phyloP scores from a whole-genome alignment of 257 asterid genomes.

The Asclepias syriaca region DNA sequence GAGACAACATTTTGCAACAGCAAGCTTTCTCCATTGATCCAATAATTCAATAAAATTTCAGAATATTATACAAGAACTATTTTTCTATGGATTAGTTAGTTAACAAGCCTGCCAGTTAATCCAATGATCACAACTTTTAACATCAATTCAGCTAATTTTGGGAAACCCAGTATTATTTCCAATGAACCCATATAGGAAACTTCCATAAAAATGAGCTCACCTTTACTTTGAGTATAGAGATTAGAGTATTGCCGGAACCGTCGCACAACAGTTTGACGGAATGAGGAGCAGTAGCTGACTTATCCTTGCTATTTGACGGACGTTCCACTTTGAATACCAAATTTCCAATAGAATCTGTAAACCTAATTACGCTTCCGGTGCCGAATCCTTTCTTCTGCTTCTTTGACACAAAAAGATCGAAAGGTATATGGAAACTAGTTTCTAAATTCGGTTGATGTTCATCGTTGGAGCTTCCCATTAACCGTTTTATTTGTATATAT shows the following conservation, averaged over 20 bases:
- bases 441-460: constrained; percentile 18
- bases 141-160: not conserved
- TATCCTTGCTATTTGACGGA: constrained; percentile 14
- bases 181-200: not conserved
- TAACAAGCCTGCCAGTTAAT: not conserved
- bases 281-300: constrained; percentile 11
- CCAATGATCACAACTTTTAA: not conserved
- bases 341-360: constrained; percentile 59
- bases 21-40: not conserved
- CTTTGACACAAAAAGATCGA: constrained; percentile 78
- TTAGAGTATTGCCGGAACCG: constrained; percentile 46
- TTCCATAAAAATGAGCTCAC: constrained; percentile 33
- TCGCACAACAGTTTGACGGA: constrained; percentile 41
- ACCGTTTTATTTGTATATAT: not conserved
- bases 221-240: constrained; percentile 43
- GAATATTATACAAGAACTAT: not conserved
- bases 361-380: constrained; percentile 36
- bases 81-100: not conserved
- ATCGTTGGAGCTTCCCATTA: constrained; percentile 28
- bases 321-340: constrained; percentile 50
- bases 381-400: constrained; percentile 30
- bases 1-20: not conserved
- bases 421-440: constrained; percentile 42
- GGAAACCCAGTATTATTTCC: not conserved
- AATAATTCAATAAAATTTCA: not conserved